Evolutionary conservation across 108 stramenopile species (phyloP).

Genomic region (Bacterosira constricta): DNA sequence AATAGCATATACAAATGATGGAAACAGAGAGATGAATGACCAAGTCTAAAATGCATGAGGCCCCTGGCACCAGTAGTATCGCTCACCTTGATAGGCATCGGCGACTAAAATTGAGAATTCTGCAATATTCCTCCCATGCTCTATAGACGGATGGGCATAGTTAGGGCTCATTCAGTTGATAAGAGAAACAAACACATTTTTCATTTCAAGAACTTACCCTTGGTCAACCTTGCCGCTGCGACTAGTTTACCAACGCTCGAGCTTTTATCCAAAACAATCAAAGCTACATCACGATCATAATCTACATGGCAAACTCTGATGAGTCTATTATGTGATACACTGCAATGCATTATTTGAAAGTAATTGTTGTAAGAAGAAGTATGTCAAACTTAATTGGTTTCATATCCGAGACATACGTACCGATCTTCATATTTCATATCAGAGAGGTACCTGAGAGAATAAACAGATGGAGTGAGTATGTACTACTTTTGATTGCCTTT

Average conservation of each 20-base stretch:
- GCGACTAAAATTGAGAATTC: constrained; percentile 36
- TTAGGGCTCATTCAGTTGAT: too few species aligned
- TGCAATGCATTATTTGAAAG: background rate
- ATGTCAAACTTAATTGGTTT: background rate
- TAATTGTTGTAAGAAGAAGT: background rate
- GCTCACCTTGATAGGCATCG: constrained; percentile 36
- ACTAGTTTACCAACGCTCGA: constrained; percentile 16
- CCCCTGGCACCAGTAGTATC: background rate
- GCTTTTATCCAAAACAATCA: constrained; percentile 35
- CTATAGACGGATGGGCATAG: background rate
- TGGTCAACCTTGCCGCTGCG: constrained; percentile 31
- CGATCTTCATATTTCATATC: constrained; percentile 31
- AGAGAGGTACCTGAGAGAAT: background rate
- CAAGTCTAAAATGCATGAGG: background rate
- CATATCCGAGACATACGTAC: background rate
- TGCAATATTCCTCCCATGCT: constrained; percentile 28
- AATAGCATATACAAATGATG: background rate
- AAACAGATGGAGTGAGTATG: too few species aligned
- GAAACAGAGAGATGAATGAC: background rate
- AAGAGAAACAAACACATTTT: background rate
- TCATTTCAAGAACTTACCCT: background rate
- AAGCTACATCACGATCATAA: constrained; percentile 41
- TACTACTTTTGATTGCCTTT: too few species aligned
- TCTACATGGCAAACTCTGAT: constrained; percentile 40
- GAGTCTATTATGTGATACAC: constrained; percentile 22